These are phyloP conservation scores for Periconia macrospinosa DNA, from an alignment of 2,329 filamentous ascomycete genomes.

Conservation along the genomic window DNA sequence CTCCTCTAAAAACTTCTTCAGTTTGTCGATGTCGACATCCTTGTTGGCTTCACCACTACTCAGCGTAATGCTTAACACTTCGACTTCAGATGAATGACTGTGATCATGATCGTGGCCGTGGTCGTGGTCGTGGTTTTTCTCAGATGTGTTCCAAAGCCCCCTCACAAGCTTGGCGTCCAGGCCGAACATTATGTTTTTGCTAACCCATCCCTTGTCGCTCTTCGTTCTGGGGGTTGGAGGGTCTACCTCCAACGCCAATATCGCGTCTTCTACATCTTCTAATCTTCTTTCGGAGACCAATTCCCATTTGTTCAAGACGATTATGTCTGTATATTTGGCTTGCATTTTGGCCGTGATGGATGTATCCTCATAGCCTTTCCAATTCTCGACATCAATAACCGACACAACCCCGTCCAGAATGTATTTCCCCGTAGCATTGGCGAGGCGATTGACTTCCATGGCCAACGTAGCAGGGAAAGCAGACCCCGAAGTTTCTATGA, in stretches of 20 bases:
- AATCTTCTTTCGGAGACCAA: constrained; percentile 70
- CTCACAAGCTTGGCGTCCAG: constrained; percentile 79
- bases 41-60: constrained; percentile 52
- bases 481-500: constrained; percentile 89
- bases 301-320: constrained; percentile 96
- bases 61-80: constrained; percentile 83
- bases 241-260: constrained; percentile 80
- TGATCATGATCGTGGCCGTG: constrained; percentile 48
- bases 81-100: constrained; percentile 79
- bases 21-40: constrained; percentile 62
- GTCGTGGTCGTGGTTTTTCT: constrained; percentile 57
- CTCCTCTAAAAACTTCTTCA: constrained; percentile 60
- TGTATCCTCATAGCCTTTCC: constrained; percentile 88
- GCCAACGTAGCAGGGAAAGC: constrained; percentile 83
- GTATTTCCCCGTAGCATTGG: constrained; percentile 69
- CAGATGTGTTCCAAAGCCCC: constrained; percentile 45
- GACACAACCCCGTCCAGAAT: constrained; percentile 84
- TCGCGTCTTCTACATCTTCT: constrained; percentile 75
- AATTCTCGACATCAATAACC: constrained; percentile 94
- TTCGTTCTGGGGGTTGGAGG: constrained; percentile 76
- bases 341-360: constrained; percentile 87
- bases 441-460: constrained; percentile 83
- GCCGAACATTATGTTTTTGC: constrained; percentile 79
- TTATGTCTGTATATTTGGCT: constrained; percentile 84
- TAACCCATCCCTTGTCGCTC: constrained; percentile 78